These are phyloP conservation scores for Pisolithus orientalis DNA, from an alignment of 768 basidiomycete genomes.

Conservation along the genomic window DNA sequence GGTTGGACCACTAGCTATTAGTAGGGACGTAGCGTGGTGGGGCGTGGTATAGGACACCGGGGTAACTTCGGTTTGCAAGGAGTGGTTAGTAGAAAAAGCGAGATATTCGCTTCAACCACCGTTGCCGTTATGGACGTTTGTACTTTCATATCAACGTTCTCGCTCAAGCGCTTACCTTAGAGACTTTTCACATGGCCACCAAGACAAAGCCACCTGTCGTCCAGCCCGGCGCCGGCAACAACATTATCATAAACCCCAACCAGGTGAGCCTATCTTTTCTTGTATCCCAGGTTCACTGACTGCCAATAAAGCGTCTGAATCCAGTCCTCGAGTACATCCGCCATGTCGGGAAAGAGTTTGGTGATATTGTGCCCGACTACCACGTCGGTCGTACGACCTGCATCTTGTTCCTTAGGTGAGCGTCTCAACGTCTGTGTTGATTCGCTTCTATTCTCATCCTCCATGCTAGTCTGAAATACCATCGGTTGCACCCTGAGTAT, in stretches of 20 bases:
- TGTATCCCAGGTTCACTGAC: not conserved
- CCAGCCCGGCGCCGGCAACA: conserved; percentile 58
- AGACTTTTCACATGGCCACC: not conserved
- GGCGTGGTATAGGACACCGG: too few species aligned
- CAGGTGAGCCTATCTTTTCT: conserved; percentile 35
- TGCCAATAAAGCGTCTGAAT: conserved; percentile 62
- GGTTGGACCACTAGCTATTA: too few species aligned
- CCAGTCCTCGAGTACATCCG: conserved; percentile 82
- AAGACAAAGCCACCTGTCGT: conserved; percentile 46
- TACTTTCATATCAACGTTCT: too few species aligned
- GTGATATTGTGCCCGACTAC: conserved; percentile 90
- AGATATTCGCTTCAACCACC: too few species aligned
- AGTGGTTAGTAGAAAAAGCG: too few species aligned
- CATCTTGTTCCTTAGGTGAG: conserved; percentile 83
- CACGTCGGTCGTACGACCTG: conserved; percentile 94
- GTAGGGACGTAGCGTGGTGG: too few species aligned
- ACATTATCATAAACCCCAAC: conserved; percentile 55
- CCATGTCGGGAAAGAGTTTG: conserved; percentile 90
- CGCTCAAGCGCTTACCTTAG: too few species aligned
- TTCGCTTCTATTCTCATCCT: not conserved
- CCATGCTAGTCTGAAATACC: conserved; percentile 72
- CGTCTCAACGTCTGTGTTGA: not conserved
- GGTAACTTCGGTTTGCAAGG: too few species aligned
- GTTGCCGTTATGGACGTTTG: too few species aligned
- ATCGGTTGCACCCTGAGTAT: conserved; percentile 96